Percentiles rank a stretch among this genome's conserved stretches.
These are phyloP conservation scores for Colletotrichum sp. DNA, from an alignment of 2,329 filamentous ascomycete species.

Conservation along the genomic window DNA sequence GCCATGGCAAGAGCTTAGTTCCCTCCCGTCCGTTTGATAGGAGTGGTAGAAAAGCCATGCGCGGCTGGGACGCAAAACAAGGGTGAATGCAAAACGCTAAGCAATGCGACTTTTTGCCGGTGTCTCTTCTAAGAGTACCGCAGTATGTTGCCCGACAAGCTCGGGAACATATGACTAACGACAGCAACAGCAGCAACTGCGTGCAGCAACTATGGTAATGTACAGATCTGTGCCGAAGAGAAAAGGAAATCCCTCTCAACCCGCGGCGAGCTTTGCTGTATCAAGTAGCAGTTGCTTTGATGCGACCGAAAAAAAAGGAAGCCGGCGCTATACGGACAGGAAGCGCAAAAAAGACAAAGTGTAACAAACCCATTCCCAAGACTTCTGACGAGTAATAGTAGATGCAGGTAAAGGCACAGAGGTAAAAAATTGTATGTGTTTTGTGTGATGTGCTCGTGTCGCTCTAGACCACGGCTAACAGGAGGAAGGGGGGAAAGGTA, in stretches of 20 bases:
- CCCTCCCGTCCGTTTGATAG: neutral
- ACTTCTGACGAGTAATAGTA: slow-evolving; percentile 20
- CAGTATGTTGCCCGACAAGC: slow-evolving; percentile 12
- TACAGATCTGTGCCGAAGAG: slow-evolving; percentile 54
- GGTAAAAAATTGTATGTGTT: slow-evolving; percentile 17
- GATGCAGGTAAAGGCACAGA: slow-evolving; percentile 19
- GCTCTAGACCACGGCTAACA: slow-evolving; percentile 20
- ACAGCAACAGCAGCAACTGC: slow-evolving; percentile 45
- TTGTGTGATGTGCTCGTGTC: slow-evolving; percentile 18
- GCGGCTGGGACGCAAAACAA: slow-evolving; percentile 22
- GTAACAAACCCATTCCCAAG: slow-evolving; percentile 37
- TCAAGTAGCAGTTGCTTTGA: slow-evolving; percentile 36
- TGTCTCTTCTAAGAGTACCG: slow-evolving; percentile 21
- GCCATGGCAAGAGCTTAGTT: slow-evolving; percentile 4
- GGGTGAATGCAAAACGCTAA: slow-evolving; percentile 22
- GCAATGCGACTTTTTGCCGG: slow-evolving; percentile 26
- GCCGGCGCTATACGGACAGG: slow-evolving; percentile 20
- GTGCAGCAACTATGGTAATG: slow-evolving; percentile 56
- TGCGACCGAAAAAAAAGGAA: slow-evolving; percentile 34
- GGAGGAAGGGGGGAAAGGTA: slow-evolving; percentile 31
- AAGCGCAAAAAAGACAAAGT: slow-evolving; percentile 25
- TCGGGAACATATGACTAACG: slow-evolving; percentile 22
- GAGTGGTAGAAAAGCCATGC: neutral
- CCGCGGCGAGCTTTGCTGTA: slow-evolving; percentile 39
- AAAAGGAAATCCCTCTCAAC: slow-evolving; percentile 41